Conservation (phyloP, 306 rosid species). For the Casuarina cunninghamiana region DNA sequence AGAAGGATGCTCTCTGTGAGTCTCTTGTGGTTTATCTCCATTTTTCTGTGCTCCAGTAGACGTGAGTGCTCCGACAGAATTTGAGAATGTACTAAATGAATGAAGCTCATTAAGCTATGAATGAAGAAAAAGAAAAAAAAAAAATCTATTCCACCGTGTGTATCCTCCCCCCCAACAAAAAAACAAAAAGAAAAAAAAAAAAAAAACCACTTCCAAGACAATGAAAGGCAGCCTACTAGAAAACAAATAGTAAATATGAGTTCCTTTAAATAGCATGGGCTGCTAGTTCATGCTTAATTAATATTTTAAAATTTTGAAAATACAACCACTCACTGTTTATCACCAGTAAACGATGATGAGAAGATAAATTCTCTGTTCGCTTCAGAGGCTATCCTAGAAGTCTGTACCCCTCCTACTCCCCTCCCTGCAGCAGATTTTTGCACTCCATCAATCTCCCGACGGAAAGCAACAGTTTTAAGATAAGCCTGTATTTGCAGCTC, state of each 20-base stretch:
- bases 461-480: constrained; percentile 96
- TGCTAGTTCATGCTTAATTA: constrained; percentile 9
- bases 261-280: constrained; percentile 6
- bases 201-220: background rate
- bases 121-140: background rate
- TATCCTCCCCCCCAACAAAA: background rate
- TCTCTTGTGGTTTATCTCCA: constrained; percentile 46
- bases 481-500: constrained; percentile 95
- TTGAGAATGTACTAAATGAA: constrained; percentile 23
- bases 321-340: constrained; percentile 67
- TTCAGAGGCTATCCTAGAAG: constrained; percentile 93
- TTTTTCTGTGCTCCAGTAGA: constrained; percentile 50
- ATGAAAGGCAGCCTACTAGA: background rate
- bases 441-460: constrained; percentile 88
- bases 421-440: constrained; percentile 87
- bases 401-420: constrained; percentile 80
- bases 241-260: constrained; percentile 5
- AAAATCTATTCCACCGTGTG: too few relatives aligned
- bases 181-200: constrained; percentile 1
- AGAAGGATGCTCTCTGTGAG: constrained; percentile 33
- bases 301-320: constrained; percentile 19
- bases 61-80: constrained; percentile 63
- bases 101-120: background rate
- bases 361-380: constrained; percentile 89
- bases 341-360: constrained; percentile 89